phyloP scores from a whole-genome alignment of 192 early-diverging fungal species.

The Backusella morwellensis region DNA sequence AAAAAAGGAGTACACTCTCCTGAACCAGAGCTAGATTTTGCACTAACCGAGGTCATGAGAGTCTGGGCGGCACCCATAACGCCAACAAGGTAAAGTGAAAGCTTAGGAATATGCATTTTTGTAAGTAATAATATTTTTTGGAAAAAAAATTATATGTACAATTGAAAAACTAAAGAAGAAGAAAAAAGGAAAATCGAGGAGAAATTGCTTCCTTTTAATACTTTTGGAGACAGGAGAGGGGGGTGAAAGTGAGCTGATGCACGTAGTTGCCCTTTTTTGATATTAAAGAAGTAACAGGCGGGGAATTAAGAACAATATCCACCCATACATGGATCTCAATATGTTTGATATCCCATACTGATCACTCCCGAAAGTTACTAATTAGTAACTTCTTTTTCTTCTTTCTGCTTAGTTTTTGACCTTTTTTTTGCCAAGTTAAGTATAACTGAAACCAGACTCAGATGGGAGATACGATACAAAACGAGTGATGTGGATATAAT shows the following conservation, averaged over 20 bases:
- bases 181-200: not conserved
- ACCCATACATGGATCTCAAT: not conserved
- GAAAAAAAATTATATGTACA: not conserved
- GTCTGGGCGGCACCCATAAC: not conserved
- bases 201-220: conserved; percentile 3
- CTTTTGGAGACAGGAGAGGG: not conserved
- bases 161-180: not conserved
- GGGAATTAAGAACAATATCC: not conserved
- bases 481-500: not conserved
- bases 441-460: not conserved
- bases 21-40: not conserved
- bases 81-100: not conserved
- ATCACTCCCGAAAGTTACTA: not conserved
- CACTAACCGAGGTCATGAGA: not conserved
- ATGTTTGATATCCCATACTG: not conserved
- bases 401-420: not conserved
- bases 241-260: conserved; percentile 3
- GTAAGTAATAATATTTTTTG: not conserved
- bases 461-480: not conserved
- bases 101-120: conserved; percentile 9
- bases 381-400: not conserved
- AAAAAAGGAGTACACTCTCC: not conserved
- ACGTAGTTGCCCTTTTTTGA: conserved; percentile 1
- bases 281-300: conserved; percentile 8
- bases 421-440: not conserved